Conservation (phyloP, 768 basidiomycete species). For the Lactifluus subvellereus region DNA sequence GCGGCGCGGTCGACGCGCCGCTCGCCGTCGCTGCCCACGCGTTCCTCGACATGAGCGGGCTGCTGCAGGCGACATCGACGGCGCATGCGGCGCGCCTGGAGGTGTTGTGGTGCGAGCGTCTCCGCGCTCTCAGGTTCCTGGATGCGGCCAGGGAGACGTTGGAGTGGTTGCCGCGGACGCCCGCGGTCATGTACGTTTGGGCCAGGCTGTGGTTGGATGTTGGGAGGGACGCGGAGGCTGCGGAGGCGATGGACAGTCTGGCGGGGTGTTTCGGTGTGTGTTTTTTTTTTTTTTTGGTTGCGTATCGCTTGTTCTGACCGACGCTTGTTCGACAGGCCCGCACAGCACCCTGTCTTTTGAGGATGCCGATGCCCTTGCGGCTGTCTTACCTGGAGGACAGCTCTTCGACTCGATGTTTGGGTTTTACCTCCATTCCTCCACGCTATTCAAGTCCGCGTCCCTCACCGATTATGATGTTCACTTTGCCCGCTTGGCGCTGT, state of each 20-base stretch:
- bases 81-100: conserved; percentile 64
- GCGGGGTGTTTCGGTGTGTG: conserved; percentile 68
- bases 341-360: conserved; percentile 49
- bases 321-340: conserved; percentile 35
- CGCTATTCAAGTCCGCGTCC: conserved; percentile 61
- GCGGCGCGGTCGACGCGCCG: conserved; percentile 32
- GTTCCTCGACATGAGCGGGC: conserved; percentile 60
- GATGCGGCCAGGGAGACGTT: conserved; percentile 58
- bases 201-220: conserved; percentile 60
- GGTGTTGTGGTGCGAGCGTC: conserved; percentile 62
- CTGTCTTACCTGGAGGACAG: conserved; percentile 54
- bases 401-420: conserved; percentile 55
- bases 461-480: conserved; percentile 56
- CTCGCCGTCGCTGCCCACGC: conserved; percentile 60
- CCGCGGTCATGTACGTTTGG: conserved; percentile 68
- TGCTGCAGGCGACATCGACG: conserved; percentile 64
- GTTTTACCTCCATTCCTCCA: conserved; percentile 73
- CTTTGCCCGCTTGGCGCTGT: conserved; percentile 78
- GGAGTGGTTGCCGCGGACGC: conserved; percentile 73
- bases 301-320: conserved; percentile 6
- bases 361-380: conserved; percentile 56
- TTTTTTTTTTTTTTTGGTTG: not conserved
- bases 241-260: conserved; percentile 63
- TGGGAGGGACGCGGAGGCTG: conserved; percentile 69
- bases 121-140: conserved; percentile 59